Percentiles rank a stretch among this genome's conserved stretches.
phyloP scores from a whole-genome alignment of 2,329 filamentous ascomycete genomes.

The Zymoseptoria brevis region DNA sequence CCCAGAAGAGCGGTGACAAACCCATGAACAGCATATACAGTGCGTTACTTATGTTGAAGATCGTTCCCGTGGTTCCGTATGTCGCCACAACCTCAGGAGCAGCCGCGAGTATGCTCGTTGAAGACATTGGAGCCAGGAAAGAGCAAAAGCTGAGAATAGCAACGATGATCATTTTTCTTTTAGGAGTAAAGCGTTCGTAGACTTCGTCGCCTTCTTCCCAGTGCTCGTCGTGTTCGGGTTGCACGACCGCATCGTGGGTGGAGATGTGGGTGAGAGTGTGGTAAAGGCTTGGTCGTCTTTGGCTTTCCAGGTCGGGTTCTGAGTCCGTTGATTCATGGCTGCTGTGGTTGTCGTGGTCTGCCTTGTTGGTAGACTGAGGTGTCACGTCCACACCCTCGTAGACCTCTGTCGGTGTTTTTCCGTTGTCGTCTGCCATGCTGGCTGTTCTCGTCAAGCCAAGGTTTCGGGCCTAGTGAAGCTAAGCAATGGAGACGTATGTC shows the following conservation, averaged over 20 bases:
- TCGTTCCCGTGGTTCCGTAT: constrained; percentile 56
- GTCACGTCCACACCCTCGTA: background rate
- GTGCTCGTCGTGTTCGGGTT: constrained; percentile 19
- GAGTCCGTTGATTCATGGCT: background rate
- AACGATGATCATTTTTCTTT: constrained; percentile 60
- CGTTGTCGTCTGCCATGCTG: background rate
- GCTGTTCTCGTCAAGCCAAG: background rate
- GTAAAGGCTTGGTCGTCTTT: constrained; percentile 17
- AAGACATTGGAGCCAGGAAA: constrained; percentile 67
- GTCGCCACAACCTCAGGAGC: constrained; percentile 54
- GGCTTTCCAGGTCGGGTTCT: constrained; percentile 2
- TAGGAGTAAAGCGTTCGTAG: constrained; percentile 56
- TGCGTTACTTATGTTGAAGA: constrained; percentile 68
- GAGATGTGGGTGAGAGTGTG: constrained; percentile 24
- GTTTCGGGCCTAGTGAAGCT: background rate
- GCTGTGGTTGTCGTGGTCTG: constrained; percentile 11
- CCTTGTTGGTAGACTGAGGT: background rate
- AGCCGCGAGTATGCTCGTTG: constrained; percentile 64
- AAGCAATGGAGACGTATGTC: background rate
- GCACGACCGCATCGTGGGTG: constrained; percentile 23
- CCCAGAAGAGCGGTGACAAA: constrained; percentile 60
- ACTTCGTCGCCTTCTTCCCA: constrained; percentile 44
- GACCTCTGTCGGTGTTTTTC: background rate
- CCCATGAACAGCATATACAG: constrained; percentile 71
- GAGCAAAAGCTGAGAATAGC: constrained; percentile 64